Evolutionary conservation across 208 protist species (phyloP), one percentile per base, ranked within the genome.

Genomic region (Crithidia bombi): DNA sequence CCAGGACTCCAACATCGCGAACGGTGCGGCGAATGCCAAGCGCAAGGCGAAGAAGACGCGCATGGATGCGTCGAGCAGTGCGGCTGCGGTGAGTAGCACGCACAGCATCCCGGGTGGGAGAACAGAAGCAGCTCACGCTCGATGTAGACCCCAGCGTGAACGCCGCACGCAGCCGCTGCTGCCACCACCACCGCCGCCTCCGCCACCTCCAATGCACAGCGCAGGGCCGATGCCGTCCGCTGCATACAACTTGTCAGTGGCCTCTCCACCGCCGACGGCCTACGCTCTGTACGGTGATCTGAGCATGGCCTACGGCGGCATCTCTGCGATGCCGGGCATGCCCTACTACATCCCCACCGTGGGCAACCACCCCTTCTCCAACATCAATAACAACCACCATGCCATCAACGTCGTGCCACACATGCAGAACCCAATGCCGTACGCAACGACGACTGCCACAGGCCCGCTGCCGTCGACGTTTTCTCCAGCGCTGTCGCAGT

Each of bases 321-420:
- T 71, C 19, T 44, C 73, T 3, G 51, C 51, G 30, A 62, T 72
- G 58, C 23, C 73, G 11, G 51, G 50, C 28, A 72, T 72, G 73
- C 55, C 71, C 9, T 62, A 67, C 57, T 77, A 77, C 49, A 77
- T 77, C 17, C 71, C 71, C 3, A 49, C 57, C 21, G 67, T 77
- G 64, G 71, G 71, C 39, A 68, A 83, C 68, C 65, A 79, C 57
- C 71, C 78, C 11, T 78, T 83, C 36, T 75, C 70, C 11, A 61
- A 38, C 56, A 73, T 79, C 56, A 79, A 79, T 57, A 74, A 74
- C 57, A 79, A 74, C 61, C 65, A 75, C 38, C 74, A 79, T 62
- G 47, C 74, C 52, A 62, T 79, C 67, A 79, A 79, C 66, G 65
- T 63, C 36, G 74, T 63, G 26, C 73, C 73, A 0, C 57, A 54